Evolutionary conservation across 2,329 filamentous ascomycete genomes (phyloP), one percentile per base, ranked within the genome.

Genomic region (Penicillium sp.): DNA sequence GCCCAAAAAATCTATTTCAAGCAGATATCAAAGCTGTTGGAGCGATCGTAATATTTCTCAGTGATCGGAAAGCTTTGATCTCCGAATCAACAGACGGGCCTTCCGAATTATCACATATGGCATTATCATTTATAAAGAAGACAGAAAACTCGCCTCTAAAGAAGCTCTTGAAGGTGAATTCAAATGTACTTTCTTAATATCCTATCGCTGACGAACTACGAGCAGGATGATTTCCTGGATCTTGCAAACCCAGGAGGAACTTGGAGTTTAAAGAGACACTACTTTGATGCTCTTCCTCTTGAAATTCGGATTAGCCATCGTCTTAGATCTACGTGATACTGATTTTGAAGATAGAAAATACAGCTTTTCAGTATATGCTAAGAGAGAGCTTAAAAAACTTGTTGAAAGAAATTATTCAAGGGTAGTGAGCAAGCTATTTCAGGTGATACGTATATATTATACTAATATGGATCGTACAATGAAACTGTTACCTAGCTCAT

Each of bases 231-330:
- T 30, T 45, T 45, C 11, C 14, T 41, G n/a, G 14, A 37, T 14
- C 28, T 41, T 19, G 29, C 37, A 11, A 45, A 40, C 15, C 37
- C 42, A 14, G 17, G 33, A 18, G 36, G 42, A 25, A 17, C 32
- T 4, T 45, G 16, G 32, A 40, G 42, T 25, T 29, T 45, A n/a
- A 45, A 45, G 20, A 19, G 37, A n/a, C 36, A 45, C 25, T 45
- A 45, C 31, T 45, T 45, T 14, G 15, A 16, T 17, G 26, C 33
- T 10, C 13, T 45, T 8, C 42, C 42, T 9, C 17, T 40, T n/a
- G 37, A 37, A 5, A 36, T 45, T 19, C 26, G 28, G 2, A 40
- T 45, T 18, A 20, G 36, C 9, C 31, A 13, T 27, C 14, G 11
- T 34, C n/a, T 23, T 25, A 25, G 21, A n/a, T n/a, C n/a, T n/a